Evolutionary conservation across 1,139 yeast genomes (phyloP).

Genomic region (Magnusiomyces sp.): DNA sequence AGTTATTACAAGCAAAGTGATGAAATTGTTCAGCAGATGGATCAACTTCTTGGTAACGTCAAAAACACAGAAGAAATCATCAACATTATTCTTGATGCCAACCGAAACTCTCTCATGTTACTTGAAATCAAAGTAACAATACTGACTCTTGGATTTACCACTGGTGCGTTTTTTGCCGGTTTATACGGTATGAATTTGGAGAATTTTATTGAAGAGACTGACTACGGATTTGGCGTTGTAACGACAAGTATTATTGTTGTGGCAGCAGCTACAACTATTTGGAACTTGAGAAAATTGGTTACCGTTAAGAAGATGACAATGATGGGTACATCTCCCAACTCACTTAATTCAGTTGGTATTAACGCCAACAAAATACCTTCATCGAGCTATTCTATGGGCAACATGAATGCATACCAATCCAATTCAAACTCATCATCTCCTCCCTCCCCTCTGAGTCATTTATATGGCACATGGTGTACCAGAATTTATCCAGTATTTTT

Average conservation of each 20-base stretch:
- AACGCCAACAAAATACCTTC: no score
- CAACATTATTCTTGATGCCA: constrained; percentile 84
- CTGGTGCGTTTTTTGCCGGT: constrained; percentile 71
- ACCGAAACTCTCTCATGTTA: constrained; percentile 85
- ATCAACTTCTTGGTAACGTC: constrained; percentile 71
- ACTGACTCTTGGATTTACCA: constrained; percentile 74
- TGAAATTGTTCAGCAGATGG: constrained; percentile 89
- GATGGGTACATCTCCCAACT: constrained; percentile 2
- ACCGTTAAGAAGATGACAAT: constrained; percentile 1
- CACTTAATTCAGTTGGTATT: no score
- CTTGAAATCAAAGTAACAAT: constrained; percentile 78
- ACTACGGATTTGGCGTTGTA: constrained; percentile 53
- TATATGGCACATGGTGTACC: no score
- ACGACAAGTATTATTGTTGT: constrained; percentile 38
- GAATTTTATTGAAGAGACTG: constrained; percentile 76
- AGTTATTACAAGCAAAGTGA: constrained; percentile 89
- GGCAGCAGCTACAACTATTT: constrained; percentile 28
- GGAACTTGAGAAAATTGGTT: constrained; percentile 1
- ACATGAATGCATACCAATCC: no score
- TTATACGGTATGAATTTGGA: constrained; percentile 93
- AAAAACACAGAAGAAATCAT: constrained; percentile 91
- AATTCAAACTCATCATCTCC: no score
- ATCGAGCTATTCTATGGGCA: no score
- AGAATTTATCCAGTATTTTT: no score
- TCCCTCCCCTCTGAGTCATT: no score